Percentiles rank a stretch among this genome's conserved stretches.
Evolutionary conservation across 352 stramenopile genomes (phyloP).

Genomic region (Pythium aphanidermatum): DNA sequence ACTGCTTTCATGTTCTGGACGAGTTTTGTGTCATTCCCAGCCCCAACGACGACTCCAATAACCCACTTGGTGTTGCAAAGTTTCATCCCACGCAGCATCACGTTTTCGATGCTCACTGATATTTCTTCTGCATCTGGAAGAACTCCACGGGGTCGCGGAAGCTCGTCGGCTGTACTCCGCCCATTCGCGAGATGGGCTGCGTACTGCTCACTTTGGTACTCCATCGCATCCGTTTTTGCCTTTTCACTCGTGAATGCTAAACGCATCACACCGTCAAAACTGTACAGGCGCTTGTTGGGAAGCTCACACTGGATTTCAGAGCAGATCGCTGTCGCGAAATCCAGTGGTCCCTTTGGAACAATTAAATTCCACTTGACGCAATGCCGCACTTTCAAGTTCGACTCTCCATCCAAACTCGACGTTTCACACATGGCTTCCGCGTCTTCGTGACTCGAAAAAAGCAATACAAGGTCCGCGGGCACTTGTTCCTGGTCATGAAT

Average conservation of each 20-base stretch:
- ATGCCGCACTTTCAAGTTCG: slow-evolving; percentile 71
- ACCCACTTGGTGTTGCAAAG: slow-evolving; percentile 82
- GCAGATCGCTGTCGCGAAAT: slow-evolving; percentile 47
- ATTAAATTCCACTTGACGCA: slow-evolving; percentile 58
- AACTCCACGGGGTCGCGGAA: background rate
- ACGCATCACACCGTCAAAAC: slow-evolving; percentile 65
- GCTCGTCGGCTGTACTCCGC: slow-evolving; percentile 1
- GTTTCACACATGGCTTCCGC: slow-evolving; percentile 77
- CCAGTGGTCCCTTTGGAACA: slow-evolving; percentile 23
- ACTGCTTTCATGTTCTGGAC: slow-evolving; percentile 85
- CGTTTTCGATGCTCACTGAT: slow-evolving; percentile 72
- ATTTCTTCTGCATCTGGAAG: slow-evolving; percentile 44
- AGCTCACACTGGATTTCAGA: slow-evolving; percentile 68
- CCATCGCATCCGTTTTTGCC: slow-evolving; percentile 19
- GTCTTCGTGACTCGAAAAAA: slow-evolving; percentile 76
- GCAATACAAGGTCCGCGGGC: slow-evolving; percentile 89
- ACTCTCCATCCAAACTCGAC: slow-evolving; percentile 77
- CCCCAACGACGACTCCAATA: slow-evolving; percentile 69
- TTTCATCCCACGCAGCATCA: slow-evolving; percentile 76
- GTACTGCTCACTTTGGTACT: slow-evolving; percentile 11
- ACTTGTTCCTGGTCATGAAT: slow-evolving; percentile 86
- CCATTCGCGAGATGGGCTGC: slow-evolving; percentile 4
- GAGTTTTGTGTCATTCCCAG: slow-evolving; percentile 76
- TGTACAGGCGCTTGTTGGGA: slow-evolving; percentile 79
- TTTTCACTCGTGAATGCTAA: slow-evolving; percentile 26